Base-by-base conservation (phyloP, 2,329 filamentous ascomycete species). In the Knufia petricola region DNA sequence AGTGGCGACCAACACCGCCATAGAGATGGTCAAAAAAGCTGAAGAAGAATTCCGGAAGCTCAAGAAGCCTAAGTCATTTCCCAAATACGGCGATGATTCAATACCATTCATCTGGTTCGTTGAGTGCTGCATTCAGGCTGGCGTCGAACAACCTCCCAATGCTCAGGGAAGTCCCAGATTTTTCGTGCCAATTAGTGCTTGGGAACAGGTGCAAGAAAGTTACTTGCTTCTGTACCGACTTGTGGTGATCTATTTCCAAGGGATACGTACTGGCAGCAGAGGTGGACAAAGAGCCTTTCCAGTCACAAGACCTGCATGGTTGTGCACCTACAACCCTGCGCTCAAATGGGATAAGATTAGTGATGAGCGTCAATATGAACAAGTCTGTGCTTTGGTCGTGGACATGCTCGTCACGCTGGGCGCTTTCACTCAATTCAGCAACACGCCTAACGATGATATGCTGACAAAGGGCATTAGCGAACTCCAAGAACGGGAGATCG, bases 11-110 rank as follows among this genome's bases (percentile, higher is more conserved):
- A 39, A 39, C 21, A 39, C 17, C 21, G 37, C 37, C 21, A 39
- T 39, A 12, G 37, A 39, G 21, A 39, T 39, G 37, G 37, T 39
- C n/a, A 39, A 39, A 12, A 39, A 39, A 21, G 37, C 37, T 4
- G 37, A 39, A 12, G 12, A 39, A 21, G 37, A 39, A 39, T 39
- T 39, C 37, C 17, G 12, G n/a, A 39, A 39, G 17, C 9, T 39
- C n/a, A 39, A 39, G 17, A 39, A 21, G 12, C 37, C 37, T 21
- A 21, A 12, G n/a, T 6, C 12, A 6, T 4, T 6, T 19, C 9
- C 15, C 15, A 21, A 4, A 3, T 39, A 39, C 12, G 37, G 21
- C 12, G 4, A 21, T 3, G 21, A 12, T 10, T 21, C 12, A 17
- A 39, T 21, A 10, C 17, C 37, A 21, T 13, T 19, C 12, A 17